A percentile compares a stretch with the other conserved stretches of the same genome.
Conservation (phyloP, 306 rosid genomes). For the Cucumis sativus region Cucumber_9930_V3 NC_026659.2:31865501-31866000, state of each 20-base stretch:
- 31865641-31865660: neutral
- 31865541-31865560: neutral
- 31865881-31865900: neutral
- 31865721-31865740: too few relatives aligned
- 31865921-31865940: slow-evolving; percentile 21
- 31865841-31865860: too few relatives aligned
- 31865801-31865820: too few relatives aligned
- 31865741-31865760: neutral
- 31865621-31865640: neutral
- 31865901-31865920: slow-evolving; percentile 22
- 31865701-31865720: neutral
- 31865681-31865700: too few relatives aligned
- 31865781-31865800: neutral
- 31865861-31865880: neutral
- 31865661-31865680: neutral
- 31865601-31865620: neutral
- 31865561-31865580: neutral
- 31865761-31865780: neutral
- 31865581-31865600: neutral
- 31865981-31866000: slow-evolving; percentile 33
- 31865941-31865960: slow-evolving; percentile 45
- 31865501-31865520: neutral
- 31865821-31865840: neutral
- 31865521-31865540: neutral
- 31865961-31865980: slow-evolving; percentile 23